These are phyloP conservation scores for Globomyces sp. DNA, from an alignment of 371 early-diverging fungal species.

Conservation along the genomic window DNA sequence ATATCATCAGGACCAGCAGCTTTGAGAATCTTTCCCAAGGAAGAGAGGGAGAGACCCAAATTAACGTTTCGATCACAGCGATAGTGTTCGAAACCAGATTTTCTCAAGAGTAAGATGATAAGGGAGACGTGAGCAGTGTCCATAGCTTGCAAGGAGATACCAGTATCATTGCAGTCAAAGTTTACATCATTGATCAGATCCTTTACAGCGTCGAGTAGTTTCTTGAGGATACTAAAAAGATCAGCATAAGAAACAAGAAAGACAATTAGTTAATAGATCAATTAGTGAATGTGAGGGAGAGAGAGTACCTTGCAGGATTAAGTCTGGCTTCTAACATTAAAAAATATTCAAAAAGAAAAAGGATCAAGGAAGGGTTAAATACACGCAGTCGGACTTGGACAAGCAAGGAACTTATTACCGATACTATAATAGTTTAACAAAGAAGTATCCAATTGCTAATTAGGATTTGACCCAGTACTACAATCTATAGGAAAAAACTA, in stretches of 20 bases:
- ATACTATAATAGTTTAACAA: too few relatives aligned
- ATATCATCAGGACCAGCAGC: constrained; percentile 92
- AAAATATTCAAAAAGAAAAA: too few relatives aligned
- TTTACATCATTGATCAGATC: constrained; percentile 97
- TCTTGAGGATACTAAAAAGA: constrained; percentile 65
- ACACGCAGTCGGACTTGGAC: too few relatives aligned
- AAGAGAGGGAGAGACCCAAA: constrained; percentile 86
- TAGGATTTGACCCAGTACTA: too few relatives aligned
- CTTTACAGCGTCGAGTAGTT: constrained; percentile 94
- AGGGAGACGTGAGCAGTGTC: constrained; percentile 98
- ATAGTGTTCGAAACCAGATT: constrained; percentile 77
- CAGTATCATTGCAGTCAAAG: constrained; percentile 95
- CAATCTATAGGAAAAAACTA: too few relatives aligned
- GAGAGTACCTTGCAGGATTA: background rate
- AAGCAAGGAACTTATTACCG: too few relatives aligned
- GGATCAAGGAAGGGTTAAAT: too few relatives aligned
- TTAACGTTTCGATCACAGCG: constrained; percentile 76
- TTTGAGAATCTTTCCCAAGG: constrained; percentile 91
- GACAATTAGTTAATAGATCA: too few relatives aligned
- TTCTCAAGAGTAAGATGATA: constrained; percentile 82
- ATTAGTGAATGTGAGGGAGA: too few relatives aligned
- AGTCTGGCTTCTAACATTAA: constrained; percentile 6
- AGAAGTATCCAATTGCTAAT: too few relatives aligned
- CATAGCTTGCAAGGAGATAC: constrained; percentile 98
- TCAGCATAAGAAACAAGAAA: too few relatives aligned